Evolutionary conservation across 1,284 basidiomycete genomes (phyloP), one percentile per base, ranked within the genome.

Genomic region (Ganoderma lingzhi): DNA sequence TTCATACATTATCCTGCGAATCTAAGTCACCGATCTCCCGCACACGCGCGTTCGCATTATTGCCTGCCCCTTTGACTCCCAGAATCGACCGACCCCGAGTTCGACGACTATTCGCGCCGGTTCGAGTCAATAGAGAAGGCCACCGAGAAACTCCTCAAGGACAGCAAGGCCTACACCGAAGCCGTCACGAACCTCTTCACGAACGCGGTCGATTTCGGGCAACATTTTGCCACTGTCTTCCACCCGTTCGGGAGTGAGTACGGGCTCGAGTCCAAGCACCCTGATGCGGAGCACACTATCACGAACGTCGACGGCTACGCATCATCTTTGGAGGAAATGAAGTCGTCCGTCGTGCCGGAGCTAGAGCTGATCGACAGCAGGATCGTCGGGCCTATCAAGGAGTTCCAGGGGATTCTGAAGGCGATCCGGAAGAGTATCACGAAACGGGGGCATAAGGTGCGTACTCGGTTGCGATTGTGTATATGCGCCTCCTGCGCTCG

Each of bases 361-460:
- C 86, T 99, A 30, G 97, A 99, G 80, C 87, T 99, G 71, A 97
- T 99, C 78, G 94, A 98, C 74, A 93, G 90, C 70, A 87, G 97
- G 70, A 90, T 99, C 68, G 83, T 94, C 48, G 90, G 87, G 0
- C 98, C 98, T 19, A 87, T 92, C 67, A 98, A 96, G 82, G 98
- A 99, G 80, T 86, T 98, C 48, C 91, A 95, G 78, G 86, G 88
- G 0, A 86, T 98, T 68, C 85, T 97, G 83, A 99, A 98, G 85
- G 83, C 88, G 71, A 95, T 98, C 76, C 85, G 96, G 75, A 99
- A 99, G 86, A 96, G 91, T 39, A 95, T 97, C 77, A 94, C 92
- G 17, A 99, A 99, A 84, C 88, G 98, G 51, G 96, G 99, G 65
- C 98, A 99, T 82, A 99, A 99, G 86, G 93, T 93, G 66, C 63